Conservation (phyloP, 2,329 filamentous ascomycete genomes). For the Hypoxylon sp. region DNA sequence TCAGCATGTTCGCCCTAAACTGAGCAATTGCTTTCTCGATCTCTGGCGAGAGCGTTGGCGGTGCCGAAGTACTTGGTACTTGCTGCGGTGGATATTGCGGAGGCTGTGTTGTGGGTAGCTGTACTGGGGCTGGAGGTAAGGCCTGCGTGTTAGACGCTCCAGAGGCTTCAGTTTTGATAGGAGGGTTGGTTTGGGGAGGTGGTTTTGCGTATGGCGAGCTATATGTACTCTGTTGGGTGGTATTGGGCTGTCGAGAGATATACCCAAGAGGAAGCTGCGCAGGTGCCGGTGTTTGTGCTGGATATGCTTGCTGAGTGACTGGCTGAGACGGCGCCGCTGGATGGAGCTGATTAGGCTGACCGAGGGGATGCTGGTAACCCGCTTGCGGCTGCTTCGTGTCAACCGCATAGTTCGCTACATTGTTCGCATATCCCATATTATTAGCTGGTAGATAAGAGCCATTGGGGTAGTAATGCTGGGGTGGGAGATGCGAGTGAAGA, state of each 20-base stretch:
- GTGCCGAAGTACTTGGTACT: slow-evolving; percentile 14
- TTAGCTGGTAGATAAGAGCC: slow-evolving; percentile 46
- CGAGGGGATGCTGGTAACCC: slow-evolving; percentile 38
- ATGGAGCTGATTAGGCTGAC: slow-evolving; percentile 42
- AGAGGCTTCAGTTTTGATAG: slow-evolving; percentile 43
- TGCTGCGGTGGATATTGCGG: slow-evolving; percentile 26
- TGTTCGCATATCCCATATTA: slow-evolving; percentile 41
- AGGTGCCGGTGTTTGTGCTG: slow-evolving; percentile 47
- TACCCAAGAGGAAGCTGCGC: slow-evolving; percentile 48
- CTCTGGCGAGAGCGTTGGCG: slow-evolving; percentile 44
- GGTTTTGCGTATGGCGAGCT: slow-evolving; percentile 51
- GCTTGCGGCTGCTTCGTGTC: slow-evolving; percentile 44
- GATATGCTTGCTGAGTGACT: slow-evolving; percentile 43
- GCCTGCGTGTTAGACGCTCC: slow-evolving; percentile 37
- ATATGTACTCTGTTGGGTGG: slow-evolving; percentile 49
- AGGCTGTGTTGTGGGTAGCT: slow-evolving; percentile 31
- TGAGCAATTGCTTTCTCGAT: slow-evolving; percentile 48
- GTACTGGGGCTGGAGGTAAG: slow-evolving; percentile 34
- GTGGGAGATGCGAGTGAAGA: slow-evolving; percentile 47
- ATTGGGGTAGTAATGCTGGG: slow-evolving; percentile 49
- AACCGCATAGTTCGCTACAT: slow-evolving; percentile 40
- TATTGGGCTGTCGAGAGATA: slow-evolving; percentile 44
- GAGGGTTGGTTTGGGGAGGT: slow-evolving; percentile 42
- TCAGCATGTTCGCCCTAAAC: slow-evolving; percentile 50
- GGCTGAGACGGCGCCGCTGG: slow-evolving; percentile 41